Base-by-base conservation (phyloP, 2,329 filamentous ascomycete species). In the Lizonia empirigonia region DNA sequence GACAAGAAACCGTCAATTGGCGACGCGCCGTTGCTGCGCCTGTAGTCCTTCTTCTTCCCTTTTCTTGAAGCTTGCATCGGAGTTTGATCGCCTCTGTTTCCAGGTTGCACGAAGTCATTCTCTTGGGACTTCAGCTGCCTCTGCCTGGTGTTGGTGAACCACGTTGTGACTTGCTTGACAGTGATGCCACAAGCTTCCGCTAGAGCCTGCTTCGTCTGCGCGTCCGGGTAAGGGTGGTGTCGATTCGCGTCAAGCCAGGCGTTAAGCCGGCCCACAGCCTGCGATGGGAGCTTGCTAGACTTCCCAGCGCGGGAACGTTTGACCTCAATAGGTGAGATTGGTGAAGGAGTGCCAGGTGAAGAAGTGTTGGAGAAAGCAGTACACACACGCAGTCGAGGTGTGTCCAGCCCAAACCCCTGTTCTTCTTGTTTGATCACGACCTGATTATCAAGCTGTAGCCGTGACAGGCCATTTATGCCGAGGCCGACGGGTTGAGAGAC, bases 1-100 rank as follows among this genome's bases (percentile, higher is more conserved):
- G 59, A 60, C n/a, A 53, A 10, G 6, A 52, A 48, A 7, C 50
- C 39, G n/a, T 55, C 40, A 16, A 50, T 41, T 13, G 59, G 56
- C 18, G 52, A 50, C 2, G 41, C 35, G 13, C 49, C 52, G 19
- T 56, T 60, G 42, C 48, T 57, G 15, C 59, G 62, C 6, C 68
- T 53, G 40, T 71, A 73, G 35, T 68, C 60, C 42, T 73, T 73
- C 63, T 73, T 73, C 58, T 71, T 73, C n/a, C 70, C 70, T 29
- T 67, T 57, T 33, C 70, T 59, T 1, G 65, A 65, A 20, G 34
- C 2, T 27, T 50, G 65, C 1, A 13, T 15, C 23, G 32, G 12
- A 3, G 16, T 29, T 4, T 52, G 49, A 22, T 4, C 15, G 5
- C 34, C 22, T 4, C 13, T 24, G 27, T 27, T 33, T 7, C 42